Base-by-base conservation (phyloP, 1,284 basidiomycete species). In the Austroboletus niveus region DNA sequence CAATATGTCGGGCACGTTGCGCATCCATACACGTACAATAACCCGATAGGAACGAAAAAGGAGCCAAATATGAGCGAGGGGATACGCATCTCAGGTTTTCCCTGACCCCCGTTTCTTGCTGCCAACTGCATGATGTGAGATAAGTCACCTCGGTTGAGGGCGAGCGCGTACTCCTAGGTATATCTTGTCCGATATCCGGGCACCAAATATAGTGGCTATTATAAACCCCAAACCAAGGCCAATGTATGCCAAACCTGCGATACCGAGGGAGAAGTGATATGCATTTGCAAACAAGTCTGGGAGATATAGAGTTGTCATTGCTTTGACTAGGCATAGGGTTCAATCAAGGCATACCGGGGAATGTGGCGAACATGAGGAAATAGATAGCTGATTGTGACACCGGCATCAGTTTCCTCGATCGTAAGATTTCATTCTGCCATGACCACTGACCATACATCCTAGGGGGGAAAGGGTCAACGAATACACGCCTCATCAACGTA, bases 281-380 rank as follows among this genome's bases (percentile, higher is more conserved):
- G 74, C 75, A 0, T 48, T 48, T 22, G 64, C 45, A 64, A 80
- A 83, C 48, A 84, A 68, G 4, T 62, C 78, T 77, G 60, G 39
- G 42, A 52, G 29, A 42, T 2, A 45, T 3, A 5, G 22, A 5
- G 17, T 24, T 24, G 22, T 24, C 3, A 24, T 24, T 24, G 5
- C 22, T 24, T 24, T 24, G 22, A 24, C 22, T 17, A 17, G 17
- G 17, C 22, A 24, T 24, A 0, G 22, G 6, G 22, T 22, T n/a
- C 2, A 36, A 8, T 48, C 20, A 22, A 43, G 24, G 45, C 64
- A 14, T 51, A 69, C 69, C n/a, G 1, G 69, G 65, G 40, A 57
- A 84, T 6, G 81, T 87, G 3, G 85, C 71, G 60, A 89, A 89
- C 81, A 89, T 85, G 43, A 89, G 72, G 67, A 89, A 72, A 58